Evolutionary conservation across 352 stramenopile genomes (phyloP), one percentile per base, ranked within the genome.

Genomic region (Pythium scleroteichum): DNA sequence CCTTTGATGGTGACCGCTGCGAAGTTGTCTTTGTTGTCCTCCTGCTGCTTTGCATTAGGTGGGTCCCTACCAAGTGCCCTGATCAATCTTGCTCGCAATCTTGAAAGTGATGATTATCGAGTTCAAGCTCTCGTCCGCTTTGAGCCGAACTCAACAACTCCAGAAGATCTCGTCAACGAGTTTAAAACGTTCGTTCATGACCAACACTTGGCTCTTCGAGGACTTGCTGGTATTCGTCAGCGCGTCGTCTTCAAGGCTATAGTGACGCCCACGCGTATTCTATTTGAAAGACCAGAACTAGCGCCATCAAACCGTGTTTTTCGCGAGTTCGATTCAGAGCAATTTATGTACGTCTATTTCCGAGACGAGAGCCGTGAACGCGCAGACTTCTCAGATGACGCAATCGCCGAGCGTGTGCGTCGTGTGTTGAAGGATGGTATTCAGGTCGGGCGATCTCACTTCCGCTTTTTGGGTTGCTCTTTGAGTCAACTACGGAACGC

Each of bases 321-420:
- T 47, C 81, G 84, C 0, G 68, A 85, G 26, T 91, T 84, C 62
- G 78, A 75, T 2, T 68, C 84, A 0, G 60, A 82, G 13, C 81
- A 93, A n/a, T 93, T 93, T 44, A 79, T 93, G 68, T 88, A 90
- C 40, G 79, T 91, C 29, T 88, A 93, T 55, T 93, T 93, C 33
- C 82, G 84, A 9, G 84, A 93, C 58, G 84, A 93, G 59, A 89
- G 87, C 38, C 82, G 79, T 55, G 79, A 91, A 48, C 74, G 79
- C 12, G 63, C 91, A 32, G 79, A 93, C 13, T 89, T 85, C 57
- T 71, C 65, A 0, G 35, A 39, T 13, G 19, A 16, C n/a, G 16
- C 27, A 19, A 35, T 68, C 2, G 45, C 52, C 12, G 22, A 33
- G 19, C 60, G 72, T 19, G 71, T 91, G 41, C 68, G 66, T 22